Percentiles rank a stretch among this genome's conserved stretches.
Evolutionary conservation across 1,284 basidiomycete genomes (phyloP).

Genomic region (Trichosporon faecale): DNA sequence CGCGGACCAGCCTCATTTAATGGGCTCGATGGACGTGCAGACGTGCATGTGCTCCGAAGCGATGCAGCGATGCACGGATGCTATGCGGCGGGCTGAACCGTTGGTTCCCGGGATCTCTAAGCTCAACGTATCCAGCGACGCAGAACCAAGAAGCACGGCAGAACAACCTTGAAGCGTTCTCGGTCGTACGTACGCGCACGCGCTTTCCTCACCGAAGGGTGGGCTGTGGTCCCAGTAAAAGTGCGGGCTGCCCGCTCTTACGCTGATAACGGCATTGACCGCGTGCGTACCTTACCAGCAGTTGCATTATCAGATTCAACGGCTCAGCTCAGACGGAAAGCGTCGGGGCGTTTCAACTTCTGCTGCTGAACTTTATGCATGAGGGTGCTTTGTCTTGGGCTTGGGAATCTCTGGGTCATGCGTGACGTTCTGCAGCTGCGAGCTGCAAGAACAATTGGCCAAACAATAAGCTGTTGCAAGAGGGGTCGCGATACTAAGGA

Average conservation of each 20-base stretch:
- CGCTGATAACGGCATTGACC: background rate
- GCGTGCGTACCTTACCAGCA: background rate
- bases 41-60: background rate
- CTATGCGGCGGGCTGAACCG: background rate
- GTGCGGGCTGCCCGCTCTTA: conserved; percentile 3
- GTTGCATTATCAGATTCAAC: background rate
- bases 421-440: background rate
- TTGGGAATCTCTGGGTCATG: background rate
- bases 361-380: background rate
- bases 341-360: background rate
- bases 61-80: background rate
- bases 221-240: background rate
- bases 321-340: background rate
- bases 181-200: background rate
- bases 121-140: background rate
- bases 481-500: background rate
- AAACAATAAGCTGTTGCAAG: background rate
- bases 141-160: background rate
- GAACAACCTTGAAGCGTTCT: background rate
- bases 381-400: background rate
- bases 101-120: background rate
- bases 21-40: background rate
- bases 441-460: background rate
- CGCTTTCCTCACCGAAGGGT: background rate
- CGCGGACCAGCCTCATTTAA: background rate